Percentiles rank a stretch among this genome's conserved stretches.
phyloP scores from a whole-genome alignment of 345 rosid genomes.

The Sonneratia alba region DNA sequence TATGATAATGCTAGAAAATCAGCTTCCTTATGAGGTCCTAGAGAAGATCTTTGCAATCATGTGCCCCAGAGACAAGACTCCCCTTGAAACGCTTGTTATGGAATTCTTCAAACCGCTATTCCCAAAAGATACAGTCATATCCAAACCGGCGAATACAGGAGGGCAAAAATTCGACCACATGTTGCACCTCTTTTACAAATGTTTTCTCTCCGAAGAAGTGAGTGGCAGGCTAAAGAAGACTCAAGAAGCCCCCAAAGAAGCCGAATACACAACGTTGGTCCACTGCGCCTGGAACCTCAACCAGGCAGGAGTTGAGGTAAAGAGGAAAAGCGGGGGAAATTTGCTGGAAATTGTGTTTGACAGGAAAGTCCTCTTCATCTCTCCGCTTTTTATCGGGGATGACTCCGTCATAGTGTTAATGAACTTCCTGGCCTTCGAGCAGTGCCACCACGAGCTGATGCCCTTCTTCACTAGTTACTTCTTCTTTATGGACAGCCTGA shows the following conservation, averaged over 20 bases:
- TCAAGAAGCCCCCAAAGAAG: not conserved
- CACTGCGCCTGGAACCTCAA: conserved; percentile 14
- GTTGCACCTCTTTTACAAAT: conserved; percentile 21
- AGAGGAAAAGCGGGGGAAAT: conserved; percentile 5
- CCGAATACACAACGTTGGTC: conserved; percentile 5
- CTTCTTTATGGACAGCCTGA: conserved; percentile 23
- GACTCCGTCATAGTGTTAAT: conserved; percentile 18
- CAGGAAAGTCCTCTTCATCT: conserved; percentile 15
- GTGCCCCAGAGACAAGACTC: not conserved
- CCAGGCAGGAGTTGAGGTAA: conserved; percentile 12
- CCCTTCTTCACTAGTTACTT: conserved; percentile 19
- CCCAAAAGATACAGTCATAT: not conserved
- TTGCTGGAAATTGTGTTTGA: conserved; percentile 14
- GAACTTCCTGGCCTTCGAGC: conserved; percentile 29
- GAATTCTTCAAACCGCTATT: conserved; percentile 21
- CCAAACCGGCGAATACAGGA: not conserved
- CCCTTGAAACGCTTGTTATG: conserved; percentile 11
- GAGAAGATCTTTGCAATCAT: conserved; percentile 8
- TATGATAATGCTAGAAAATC: conserved; percentile 28
- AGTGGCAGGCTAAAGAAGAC: too few relatives aligned
- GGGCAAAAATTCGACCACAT: conserved; percentile 9
- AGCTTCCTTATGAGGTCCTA: conserved; percentile 18
- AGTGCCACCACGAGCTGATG: conserved; percentile 16
- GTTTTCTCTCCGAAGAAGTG: conserved; percentile 14
- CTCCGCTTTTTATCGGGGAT: conserved; percentile 21